Evolutionary conservation across 2,329 filamentous ascomycete species (phyloP).

Genomic region (Botrytis deweyae): DNA sequence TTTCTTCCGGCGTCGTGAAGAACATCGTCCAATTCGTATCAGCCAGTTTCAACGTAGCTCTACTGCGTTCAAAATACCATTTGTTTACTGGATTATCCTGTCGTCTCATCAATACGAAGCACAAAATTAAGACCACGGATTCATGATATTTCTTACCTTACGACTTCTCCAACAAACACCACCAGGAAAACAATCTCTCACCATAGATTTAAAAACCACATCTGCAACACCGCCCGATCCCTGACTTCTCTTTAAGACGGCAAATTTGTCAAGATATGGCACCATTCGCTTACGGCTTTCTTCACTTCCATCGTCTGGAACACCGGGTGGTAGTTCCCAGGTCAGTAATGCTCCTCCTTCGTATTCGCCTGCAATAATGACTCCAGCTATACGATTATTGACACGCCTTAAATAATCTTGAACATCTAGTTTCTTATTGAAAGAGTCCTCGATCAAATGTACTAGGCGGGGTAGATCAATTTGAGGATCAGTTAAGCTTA

Average conservation of each 20-base stretch:
- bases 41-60: constrained; percentile 77
- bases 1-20: constrained; percentile 77
- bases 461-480: constrained; percentile 83
- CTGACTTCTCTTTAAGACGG: constrained; percentile 83
- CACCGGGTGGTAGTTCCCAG: constrained; percentile 75
- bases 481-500: constrained; percentile 73
- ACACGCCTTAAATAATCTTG: constrained; percentile 81
- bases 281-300: constrained; percentile 63
- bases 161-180: constrained; percentile 90
- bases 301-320: constrained; percentile 53
- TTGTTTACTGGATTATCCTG: constrained; percentile 96
- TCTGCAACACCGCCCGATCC: constrained; percentile 92
- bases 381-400: constrained; percentile 75
- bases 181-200: constrained; percentile 79
- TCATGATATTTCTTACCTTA: not conserved
- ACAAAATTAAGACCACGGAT: not conserved
- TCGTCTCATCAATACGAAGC: not conserved
- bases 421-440: constrained; percentile 79
- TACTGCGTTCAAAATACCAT: constrained; percentile 95
- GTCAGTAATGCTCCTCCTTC: constrained; percentile 94
- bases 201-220: constrained; percentile 95
- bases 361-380: constrained; percentile 95
- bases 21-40: constrained; percentile 97
- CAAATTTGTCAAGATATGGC: constrained; percentile 96
- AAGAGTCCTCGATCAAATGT: constrained; percentile 90